Base-by-base conservation (phyloP, 2,329 filamentous ascomycete species). In the Podosphaera fusca region DNA sequence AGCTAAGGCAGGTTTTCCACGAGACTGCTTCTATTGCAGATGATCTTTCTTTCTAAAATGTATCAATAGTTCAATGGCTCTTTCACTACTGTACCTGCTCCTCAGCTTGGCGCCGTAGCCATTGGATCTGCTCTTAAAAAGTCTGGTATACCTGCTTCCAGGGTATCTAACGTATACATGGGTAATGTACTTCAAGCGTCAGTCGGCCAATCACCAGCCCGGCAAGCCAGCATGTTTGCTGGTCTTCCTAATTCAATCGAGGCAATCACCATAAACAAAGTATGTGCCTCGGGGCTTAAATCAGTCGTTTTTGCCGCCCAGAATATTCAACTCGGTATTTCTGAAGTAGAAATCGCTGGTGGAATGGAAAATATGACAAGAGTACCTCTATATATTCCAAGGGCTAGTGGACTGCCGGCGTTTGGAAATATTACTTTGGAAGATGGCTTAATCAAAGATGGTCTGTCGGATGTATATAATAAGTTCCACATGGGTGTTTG, bases 281-380 rank as follows among this genome's bases (percentile, higher is more conserved):
- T 98, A 59, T 98, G 92, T 73, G 85, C 92, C 3, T 95, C 89
- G 0, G 92, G 92, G 4, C 75, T 98, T 62, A 98, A 98, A 70
- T 85, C 92, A 1, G 88, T 96, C 3, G 81, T 79, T 30, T 78
- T 96, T 50, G 92, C 90, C 1, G 90, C 90, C 0, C 87, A 95
- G 67, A 92, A 94, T 67, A 95, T 96, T 64, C 87, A 95, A 70
- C 78, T 98, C 9, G 90, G 92, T 4, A 76, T 94, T 8, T 80
- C 87, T 14, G 86, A 94, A 65, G 89, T 85, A 0, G 85, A 94
- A 68, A 76, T 96, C 6, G 92, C 92, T 1, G 92, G 92, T 60
- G 92, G 92, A 56, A 95, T 98, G 85, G 92, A 98, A 73, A 95
- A 87, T 71, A 98, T 98, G 92, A 87, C 86, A 4, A 79, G 85